Base-by-base conservation (phyloP, 306 rosid genomes). In the Sphenostylis stenocarpa region DNA sequence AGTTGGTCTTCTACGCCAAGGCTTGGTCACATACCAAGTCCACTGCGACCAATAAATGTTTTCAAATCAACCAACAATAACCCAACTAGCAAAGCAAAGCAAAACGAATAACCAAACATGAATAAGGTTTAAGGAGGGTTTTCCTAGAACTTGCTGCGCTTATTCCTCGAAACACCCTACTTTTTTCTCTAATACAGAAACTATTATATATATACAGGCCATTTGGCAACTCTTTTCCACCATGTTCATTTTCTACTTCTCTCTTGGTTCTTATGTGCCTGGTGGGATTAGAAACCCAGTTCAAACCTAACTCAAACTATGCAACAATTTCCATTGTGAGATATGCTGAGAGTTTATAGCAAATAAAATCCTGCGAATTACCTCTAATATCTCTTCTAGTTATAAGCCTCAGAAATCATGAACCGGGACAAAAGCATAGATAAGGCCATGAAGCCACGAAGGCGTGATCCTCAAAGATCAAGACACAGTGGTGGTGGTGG, bases 381-480 rank as follows among this genome's bases (percentile, higher is more conserved):
- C 4, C 13, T 39, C 45, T 39, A 9, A 8, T 9, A 36, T 39
- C 45, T 38, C 12, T 36, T 36, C 41, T n/a, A n/a, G n/a, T n/a
- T n/a, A n/a, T n/a, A n/a, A n/a, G n/a, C n/a, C n/a, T n/a, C n/a
- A n/a, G 7, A 58, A 72, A 36, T 21, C 62, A 73, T 79, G 87
- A 33, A 14, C 16, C 57, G 84, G 7, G 84, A 80, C 82, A 76
- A 47, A 36, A 80, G 82, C 39, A 36, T 80, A 80, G 87, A 84
- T 53, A 80, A 3, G 57, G 15, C n/a, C 48, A 4, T 71, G 51
- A 80, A 70, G 39, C 73, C 16, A 28, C 52, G 16, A 8, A 80
- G 63, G 58, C 82, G 5, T 4, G 31, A 43, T 55, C 65, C 6
- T 51, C 38, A 15, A 39, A 71, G 24, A 58, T 8, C 29, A 67